Base-by-base conservation (phyloP, 106 monocot species). In the Gastrodia elata region DNA sequence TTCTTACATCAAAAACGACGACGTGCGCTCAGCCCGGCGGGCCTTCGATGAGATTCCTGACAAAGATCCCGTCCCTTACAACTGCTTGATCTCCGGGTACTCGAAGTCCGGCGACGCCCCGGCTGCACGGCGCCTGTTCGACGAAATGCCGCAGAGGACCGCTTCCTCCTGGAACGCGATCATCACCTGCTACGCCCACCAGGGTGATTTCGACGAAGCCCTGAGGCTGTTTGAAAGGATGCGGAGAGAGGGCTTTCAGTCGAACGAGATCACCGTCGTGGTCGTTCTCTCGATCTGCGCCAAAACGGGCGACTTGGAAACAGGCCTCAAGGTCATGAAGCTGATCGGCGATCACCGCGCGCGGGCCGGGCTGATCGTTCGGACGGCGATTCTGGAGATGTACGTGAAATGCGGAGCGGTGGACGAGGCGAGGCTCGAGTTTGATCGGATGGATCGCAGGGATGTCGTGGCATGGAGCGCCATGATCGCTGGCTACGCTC, bases 401-500 rank as follows among this genome's bases (percentile, higher is more conserved):
- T 87, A 87, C 65, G 76, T 89, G 24, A 96, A 92, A 43, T 89
- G 92, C 48, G 89, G 89, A 18, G 84, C 76, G 7, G 85, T 96
- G 68, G 89, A 92, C 41, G 87, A 92, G 79, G 92, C 92, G 40
- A 77, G 95, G 0, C 4, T 9, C 2, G 89, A 89, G 77, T 96
- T 96, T 73, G 85, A 96, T 76, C 65, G 58, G 43, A 89, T 92
- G 78, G 59, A 76, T 3, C 70, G 20, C 14, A 89, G 75, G 65
- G 95, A 96, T 72, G 85, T 90, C 5, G 80, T 96, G 33, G 92
- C 92, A 14, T 96, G 95, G 95, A 92, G 84, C 44, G 85, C 95
- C 35, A 96, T 96, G 95, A 90, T 92, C 49, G 83, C 89, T 38
- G 95, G 95, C 15, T 96, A 90, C 81, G 89, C 95, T 18, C 92